Evolutionary conservation across 2,329 filamentous ascomycete genomes (phyloP).

Genomic region (Diplodia corticola): DNA sequence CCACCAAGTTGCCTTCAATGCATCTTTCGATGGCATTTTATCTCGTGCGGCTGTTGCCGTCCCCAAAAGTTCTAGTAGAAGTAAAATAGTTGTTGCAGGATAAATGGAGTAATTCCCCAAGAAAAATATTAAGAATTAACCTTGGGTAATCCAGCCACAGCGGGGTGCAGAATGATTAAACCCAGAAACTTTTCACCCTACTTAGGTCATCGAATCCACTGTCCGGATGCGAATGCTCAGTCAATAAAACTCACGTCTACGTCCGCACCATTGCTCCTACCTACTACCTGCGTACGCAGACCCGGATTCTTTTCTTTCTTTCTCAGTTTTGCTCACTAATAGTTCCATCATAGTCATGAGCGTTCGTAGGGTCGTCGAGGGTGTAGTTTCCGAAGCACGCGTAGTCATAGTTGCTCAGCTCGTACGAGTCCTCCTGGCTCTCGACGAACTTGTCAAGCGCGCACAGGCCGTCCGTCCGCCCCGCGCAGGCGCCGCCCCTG

Average conservation of each 20-base stretch:
- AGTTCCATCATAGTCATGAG: conserved; percentile 2
- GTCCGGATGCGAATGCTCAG: no score
- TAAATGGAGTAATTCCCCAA: no score
- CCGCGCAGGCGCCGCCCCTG: conserved; percentile 1
- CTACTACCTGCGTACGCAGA: no score
- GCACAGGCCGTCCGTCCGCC: conserved; percentile 12
- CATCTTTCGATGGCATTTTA: neutral
- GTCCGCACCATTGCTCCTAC: neutral
- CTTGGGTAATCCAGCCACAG: neutral
- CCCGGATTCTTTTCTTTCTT: no score
- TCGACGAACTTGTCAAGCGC: conserved; percentile 4
- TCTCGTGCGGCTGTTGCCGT: no score
- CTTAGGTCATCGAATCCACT: no score
- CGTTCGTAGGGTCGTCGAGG: neutral
- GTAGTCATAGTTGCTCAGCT: conserved; percentile 11
- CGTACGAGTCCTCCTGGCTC: conserved; percentile 14
- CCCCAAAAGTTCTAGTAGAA: neutral
- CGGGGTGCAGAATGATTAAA: neutral
- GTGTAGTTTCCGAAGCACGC: conserved; percentile 19
- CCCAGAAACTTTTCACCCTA: no score
- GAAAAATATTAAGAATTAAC: no score
- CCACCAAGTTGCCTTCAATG: neutral
- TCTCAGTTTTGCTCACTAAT: conserved; percentile 4
- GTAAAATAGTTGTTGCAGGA: neutral
- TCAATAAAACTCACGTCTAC: neutral